phyloP scores from a whole-genome alignment of 2,329 filamentous ascomycete genomes.

The Claviceps quebecensis region DNA sequence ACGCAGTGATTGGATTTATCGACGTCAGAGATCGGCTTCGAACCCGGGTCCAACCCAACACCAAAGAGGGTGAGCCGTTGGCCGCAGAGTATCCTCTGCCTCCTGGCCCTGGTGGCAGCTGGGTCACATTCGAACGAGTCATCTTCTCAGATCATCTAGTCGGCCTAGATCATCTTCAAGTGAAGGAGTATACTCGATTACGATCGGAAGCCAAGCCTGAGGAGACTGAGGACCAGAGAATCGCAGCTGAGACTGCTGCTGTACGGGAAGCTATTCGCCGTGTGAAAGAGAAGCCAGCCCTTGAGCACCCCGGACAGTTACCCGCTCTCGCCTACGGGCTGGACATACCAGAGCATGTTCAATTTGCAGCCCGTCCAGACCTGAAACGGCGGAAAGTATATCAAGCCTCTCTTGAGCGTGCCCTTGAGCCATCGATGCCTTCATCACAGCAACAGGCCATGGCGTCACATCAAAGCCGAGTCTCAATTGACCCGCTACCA shows the following conservation, averaged over 20 bases:
- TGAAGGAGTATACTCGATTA: conserved; percentile 50
- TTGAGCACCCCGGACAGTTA: conserved; percentile 27
- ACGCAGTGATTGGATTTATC: conserved; percentile 48
- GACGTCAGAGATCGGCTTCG: conserved; percentile 46
- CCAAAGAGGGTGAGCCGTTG: conserved; percentile 32
- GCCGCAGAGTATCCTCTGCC: conserved; percentile 34
- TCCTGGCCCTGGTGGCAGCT: conserved; percentile 46
- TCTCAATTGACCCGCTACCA: conserved; percentile 27
- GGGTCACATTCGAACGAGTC: conserved; percentile 49
- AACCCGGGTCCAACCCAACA: conserved; percentile 40
- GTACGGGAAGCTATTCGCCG: conserved; percentile 32
- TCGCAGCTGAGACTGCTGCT: conserved; percentile 26
- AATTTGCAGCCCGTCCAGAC: conserved; percentile 20
- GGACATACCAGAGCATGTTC: conserved; percentile 30
- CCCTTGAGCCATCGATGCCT: conserved; percentile 5
- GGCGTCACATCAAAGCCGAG: conserved; percentile 10
- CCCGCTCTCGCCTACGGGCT: conserved; percentile 36
- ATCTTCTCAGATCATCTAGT: conserved; percentile 44
- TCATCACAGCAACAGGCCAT: conserved; percentile 11
- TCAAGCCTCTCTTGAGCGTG: conserved; percentile 11
- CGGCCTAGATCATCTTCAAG: conserved; percentile 38
- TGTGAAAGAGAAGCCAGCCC: conserved; percentile 27
- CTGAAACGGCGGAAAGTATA: conserved; percentile 34
- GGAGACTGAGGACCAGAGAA: conserved; percentile 24
- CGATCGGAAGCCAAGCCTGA: conserved; percentile 24